Evolutionary conservation across 345 rosid genomes (phyloP).

Genomic region (Cardiospermum halicacabum): DNA sequence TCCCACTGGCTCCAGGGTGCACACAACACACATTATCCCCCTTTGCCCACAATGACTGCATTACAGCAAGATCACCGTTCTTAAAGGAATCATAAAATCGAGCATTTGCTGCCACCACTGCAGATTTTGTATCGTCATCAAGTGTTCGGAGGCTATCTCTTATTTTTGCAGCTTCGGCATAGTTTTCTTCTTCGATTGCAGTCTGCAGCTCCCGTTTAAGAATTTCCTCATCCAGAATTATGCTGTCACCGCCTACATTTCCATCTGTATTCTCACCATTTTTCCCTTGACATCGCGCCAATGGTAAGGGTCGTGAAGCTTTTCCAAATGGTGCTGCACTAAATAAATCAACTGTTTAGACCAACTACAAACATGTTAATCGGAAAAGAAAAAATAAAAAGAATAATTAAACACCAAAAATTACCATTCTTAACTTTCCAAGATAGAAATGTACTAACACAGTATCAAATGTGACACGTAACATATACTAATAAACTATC

Average conservation of each 20-base stretch:
- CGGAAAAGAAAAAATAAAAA: background rate
- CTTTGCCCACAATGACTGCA: slow-evolving; percentile 70
- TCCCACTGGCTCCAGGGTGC: slow-evolving; percentile 83
- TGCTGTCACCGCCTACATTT: slow-evolving; percentile 42
- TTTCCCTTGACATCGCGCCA: slow-evolving; percentile 38
- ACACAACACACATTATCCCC: slow-evolving; percentile 65
- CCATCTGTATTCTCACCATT: slow-evolving; percentile 55
- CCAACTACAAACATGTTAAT: background rate
- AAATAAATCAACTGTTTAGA: slow-evolving; percentile 21
- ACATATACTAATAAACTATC: background rate
- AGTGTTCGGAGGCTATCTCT: slow-evolving; percentile 61
- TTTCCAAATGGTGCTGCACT: slow-evolving; percentile 28
- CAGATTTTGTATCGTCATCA: slow-evolving; percentile 61
- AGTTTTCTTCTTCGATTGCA: slow-evolving; percentile 83
- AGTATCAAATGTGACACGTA: background rate
- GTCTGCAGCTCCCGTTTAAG: slow-evolving; percentile 49
- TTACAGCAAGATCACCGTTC: slow-evolving; percentile 65
- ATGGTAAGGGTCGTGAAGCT: slow-evolving; percentile 19
- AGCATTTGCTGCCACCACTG: slow-evolving; percentile 66
- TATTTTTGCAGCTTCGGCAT: slow-evolving; percentile 76
- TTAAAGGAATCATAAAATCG: slow-evolving; percentile 70
- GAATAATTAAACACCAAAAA: background rate
- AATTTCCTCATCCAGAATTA: slow-evolving; percentile 49
- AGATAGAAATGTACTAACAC: background rate
- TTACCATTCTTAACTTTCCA: background rate